phyloP scores from a whole-genome alignment of 306 rosid genomes.

The Cucumis melo region DNA sequence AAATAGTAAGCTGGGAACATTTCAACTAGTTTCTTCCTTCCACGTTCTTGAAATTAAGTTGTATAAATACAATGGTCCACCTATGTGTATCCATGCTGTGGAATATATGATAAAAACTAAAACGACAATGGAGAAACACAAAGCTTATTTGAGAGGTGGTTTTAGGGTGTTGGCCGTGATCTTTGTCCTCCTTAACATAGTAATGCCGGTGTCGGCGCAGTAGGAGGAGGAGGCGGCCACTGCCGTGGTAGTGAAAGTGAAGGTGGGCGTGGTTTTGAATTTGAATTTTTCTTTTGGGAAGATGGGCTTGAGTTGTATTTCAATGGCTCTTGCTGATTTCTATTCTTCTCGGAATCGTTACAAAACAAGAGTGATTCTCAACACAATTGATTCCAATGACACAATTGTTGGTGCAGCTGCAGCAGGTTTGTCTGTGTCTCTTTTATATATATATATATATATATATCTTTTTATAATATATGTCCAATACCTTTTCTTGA shows the following conservation, averaged over 20 bases:
- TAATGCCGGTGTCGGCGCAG: not conserved
- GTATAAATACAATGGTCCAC: not conserved
- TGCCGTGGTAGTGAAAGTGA: not conserved
- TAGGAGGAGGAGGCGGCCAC: not conserved
- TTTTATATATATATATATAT: no score
- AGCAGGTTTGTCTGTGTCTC: not conserved
- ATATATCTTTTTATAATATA: no score
- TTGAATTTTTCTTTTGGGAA: not conserved
- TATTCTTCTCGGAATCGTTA: not conserved
- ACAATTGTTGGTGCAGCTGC: not conserved
- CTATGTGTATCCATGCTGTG: not conserved
- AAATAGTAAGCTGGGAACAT: no score
- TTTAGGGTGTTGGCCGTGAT: not conserved
- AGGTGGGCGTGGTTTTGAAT: conserved; percentile 1
- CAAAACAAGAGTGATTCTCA: not conserved
- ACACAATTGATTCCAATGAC: not conserved
- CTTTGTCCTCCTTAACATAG: not conserved
- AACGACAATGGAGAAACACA: not conserved
- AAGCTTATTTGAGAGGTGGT: not conserved
- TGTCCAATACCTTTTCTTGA: no score
- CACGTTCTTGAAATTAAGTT: not conserved
- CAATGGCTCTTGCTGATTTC: conserved; percentile 9
- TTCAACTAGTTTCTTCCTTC: not conserved
- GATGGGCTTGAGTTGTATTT: not conserved
- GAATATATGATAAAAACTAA: not conserved